Conservation (phyloP, 2,329 filamentous ascomycete species). For the Calonectria montana region DNA sequence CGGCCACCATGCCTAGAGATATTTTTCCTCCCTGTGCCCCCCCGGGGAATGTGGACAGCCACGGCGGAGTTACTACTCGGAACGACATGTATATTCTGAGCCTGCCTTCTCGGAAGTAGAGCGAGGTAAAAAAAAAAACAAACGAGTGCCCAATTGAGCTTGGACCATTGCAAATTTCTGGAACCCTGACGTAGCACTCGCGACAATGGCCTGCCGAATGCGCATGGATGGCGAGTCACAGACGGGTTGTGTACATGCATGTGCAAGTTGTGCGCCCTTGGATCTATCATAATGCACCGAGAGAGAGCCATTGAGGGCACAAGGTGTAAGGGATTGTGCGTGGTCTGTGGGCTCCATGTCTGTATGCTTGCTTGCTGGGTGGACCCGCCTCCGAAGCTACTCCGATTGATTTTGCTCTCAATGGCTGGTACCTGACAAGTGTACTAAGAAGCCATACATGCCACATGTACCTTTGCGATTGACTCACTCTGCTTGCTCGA, state of each 20-base stretch:
- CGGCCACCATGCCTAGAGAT: neutral
- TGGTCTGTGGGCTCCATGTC: neutral
- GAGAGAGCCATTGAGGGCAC: constrained; percentile 2
- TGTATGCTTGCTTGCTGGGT: constrained; percentile 35
- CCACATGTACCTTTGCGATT: constrained; percentile 17
- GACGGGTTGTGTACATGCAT: constrained; percentile 19
- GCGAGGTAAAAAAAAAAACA: neutral
- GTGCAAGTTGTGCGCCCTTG: neutral
- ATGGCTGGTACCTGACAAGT: neutral
- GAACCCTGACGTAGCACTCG: constrained; percentile 40
- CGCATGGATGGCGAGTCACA: neutral
- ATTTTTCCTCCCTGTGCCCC: neutral
- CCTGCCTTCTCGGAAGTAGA: neutral
- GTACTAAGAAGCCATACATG: neutral
- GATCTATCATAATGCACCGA: neutral
- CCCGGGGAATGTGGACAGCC: neutral
- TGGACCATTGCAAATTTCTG: constrained; percentile 39
- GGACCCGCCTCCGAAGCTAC: constrained; percentile 45
- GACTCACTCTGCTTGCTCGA: constrained; percentile 19
- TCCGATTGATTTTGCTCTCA: constrained; percentile 37
- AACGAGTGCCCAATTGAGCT: constrained; percentile 37
- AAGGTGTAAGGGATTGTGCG: neutral
- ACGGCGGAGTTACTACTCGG: neutral
- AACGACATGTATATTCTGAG: neutral
- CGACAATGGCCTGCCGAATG: constrained; percentile 4